Percentiles rank a stretch among this genome's conserved stretches.
Evolutionary conservation across 2,329 filamentous ascomycete genomes (phyloP).

Genomic region (Orbilia ellipsospora): DNA sequence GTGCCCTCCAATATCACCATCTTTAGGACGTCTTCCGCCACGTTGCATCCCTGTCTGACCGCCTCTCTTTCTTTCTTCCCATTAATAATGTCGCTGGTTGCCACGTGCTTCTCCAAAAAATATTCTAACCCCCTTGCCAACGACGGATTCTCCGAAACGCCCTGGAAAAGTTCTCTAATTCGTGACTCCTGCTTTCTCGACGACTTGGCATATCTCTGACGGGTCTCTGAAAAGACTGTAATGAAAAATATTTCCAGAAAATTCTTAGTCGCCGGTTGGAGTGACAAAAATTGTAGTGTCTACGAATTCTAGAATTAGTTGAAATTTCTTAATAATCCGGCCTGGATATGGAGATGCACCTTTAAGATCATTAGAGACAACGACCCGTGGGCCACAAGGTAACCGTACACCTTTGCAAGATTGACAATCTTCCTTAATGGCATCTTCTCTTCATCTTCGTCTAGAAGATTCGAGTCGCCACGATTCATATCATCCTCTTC

Average conservation of each 20-base stretch:
- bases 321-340: neutral
- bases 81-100: conserved; percentile 64
- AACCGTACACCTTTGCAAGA: conserved; percentile 74
- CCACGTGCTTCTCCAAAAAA: conserved; percentile 79
- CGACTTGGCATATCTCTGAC: conserved; percentile 56
- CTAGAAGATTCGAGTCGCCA: conserved; percentile 69
- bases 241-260: conserved; percentile 86
- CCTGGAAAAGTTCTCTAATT: conserved; percentile 75
- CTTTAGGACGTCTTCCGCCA: conserved; percentile 63
- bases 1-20: conserved; percentile 53
- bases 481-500: conserved; percentile 77
- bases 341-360: conserved; percentile 60
- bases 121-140: conserved; percentile 80
- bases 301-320: conserved; percentile 59
- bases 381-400: conserved; percentile 71
- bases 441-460: conserved; percentile 67
- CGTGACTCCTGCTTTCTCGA: conserved; percentile 68
- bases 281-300: conserved; percentile 79
- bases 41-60: conserved; percentile 66
- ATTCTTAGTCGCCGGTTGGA: conserved; percentile 78
- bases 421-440: conserved; percentile 72
- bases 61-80: conserved; percentile 66
- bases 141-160: conserved; percentile 72
- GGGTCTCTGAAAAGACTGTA: conserved; percentile 69
- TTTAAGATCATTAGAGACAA: conserved; percentile 68